These are phyloP conservation scores for Diplodia scrobiculata DNA, from an alignment of 2,329 filamentous ascomycete genomes.

Conservation along the genomic window DNA sequence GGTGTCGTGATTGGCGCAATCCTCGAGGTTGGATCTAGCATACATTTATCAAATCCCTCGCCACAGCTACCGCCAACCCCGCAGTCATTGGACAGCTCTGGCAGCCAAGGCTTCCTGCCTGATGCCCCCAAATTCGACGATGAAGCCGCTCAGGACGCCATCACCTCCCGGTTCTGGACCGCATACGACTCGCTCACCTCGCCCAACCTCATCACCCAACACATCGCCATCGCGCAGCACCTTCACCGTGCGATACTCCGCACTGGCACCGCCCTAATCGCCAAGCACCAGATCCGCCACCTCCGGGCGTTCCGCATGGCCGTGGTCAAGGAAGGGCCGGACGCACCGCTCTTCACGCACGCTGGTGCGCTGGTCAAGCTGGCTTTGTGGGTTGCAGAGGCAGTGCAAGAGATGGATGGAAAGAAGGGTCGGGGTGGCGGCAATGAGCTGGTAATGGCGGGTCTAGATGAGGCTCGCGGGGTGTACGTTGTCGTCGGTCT, in stretches of 20 bases:
- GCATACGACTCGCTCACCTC: slow-evolving; percentile 59
- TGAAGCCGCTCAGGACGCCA: slow-evolving; percentile 47
- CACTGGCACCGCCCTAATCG: slow-evolving; percentile 85
- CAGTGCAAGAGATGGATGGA: slow-evolving; percentile 83
- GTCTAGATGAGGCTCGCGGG: slow-evolving; percentile 80
- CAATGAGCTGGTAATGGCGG: slow-evolving; percentile 83
- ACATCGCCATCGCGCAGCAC: slow-evolving; percentile 81
- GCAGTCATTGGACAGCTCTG: slow-evolving; percentile 19
- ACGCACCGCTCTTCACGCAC: slow-evolving; percentile 87
- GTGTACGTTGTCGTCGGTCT: slow-evolving; percentile 93
- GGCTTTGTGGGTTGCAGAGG: slow-evolving; percentile 91
- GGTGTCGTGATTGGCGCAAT: slow-evolving; percentile 91
- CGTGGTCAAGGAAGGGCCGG: slow-evolving; percentile 91
- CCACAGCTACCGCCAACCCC: slow-evolving; percentile 33
- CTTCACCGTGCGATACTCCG: slow-evolving; percentile 90
- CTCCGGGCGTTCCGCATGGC: slow-evolving; percentile 91
- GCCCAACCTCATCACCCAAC: slow-evolving; percentile 71
- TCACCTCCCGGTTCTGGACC: slow-evolving; percentile 58
- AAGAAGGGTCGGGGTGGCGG: slow-evolving; percentile 54
- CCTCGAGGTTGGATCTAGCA: slow-evolving; percentile 73
- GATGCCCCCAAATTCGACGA: slow-evolving; percentile 32
- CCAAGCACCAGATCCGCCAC: slow-evolving; percentile 92
- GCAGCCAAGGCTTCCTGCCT: slow-evolving; percentile 33
- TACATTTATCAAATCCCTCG: slow-evolving; percentile 27
- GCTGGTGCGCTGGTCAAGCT: slow-evolving; percentile 91